Percentiles rank a stretch among this genome's conserved stretches.
Evolutionary conservation across 192 early-diverging fungal genomes (phyloP).

Genomic region (Entomortierella beljakovae): DNA sequence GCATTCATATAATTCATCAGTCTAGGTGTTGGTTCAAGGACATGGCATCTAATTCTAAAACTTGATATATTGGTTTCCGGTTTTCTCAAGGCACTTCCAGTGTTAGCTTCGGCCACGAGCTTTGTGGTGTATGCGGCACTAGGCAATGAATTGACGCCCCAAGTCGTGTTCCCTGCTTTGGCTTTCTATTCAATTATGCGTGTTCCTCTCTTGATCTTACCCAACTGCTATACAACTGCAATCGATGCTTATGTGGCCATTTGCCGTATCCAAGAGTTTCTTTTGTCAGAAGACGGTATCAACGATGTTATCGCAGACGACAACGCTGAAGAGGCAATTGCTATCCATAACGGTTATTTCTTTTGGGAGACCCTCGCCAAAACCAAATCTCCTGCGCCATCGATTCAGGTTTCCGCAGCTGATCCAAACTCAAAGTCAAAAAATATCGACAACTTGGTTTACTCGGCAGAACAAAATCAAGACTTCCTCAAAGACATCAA

Average conservation of each 20-base stretch:
- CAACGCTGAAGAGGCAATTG: conserved; percentile 55
- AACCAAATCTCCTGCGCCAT: conserved; percentile 2
- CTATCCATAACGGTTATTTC: conserved; percentile 32
- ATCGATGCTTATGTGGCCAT: conserved; percentile 48
- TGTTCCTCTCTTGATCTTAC: conserved; percentile 36
- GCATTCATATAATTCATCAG: background rate
- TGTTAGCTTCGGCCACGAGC: conserved; percentile 27
- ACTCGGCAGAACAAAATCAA: background rate
- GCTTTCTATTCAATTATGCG: conserved; percentile 45
- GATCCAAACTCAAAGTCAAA: background rate
- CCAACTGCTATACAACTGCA: conserved; percentile 22
- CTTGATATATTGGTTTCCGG: background rate
- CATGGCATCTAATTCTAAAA: background rate
- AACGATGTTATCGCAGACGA: conserved; percentile 14
- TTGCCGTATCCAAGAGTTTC: conserved; percentile 32
- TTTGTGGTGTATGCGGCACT: conserved; percentile 32
- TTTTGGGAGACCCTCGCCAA: conserved; percentile 26
- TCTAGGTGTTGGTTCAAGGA: background rate
- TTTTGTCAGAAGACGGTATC: conserved; percentile 31
- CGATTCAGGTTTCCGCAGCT: conserved; percentile 2
- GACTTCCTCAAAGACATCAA: conserved; percentile 34
- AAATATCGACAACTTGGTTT: background rate
- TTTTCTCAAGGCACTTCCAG: conserved; percentile 20
- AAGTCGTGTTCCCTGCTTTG: conserved; percentile 27
- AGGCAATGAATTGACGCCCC: conserved; percentile 12